Percentiles rank a stretch among this genome's conserved stretches.
Evolutionary conservation across 2,329 filamentous ascomycete genomes (phyloP).

Genomic region (Pestalotiopsis sp.): DNA sequence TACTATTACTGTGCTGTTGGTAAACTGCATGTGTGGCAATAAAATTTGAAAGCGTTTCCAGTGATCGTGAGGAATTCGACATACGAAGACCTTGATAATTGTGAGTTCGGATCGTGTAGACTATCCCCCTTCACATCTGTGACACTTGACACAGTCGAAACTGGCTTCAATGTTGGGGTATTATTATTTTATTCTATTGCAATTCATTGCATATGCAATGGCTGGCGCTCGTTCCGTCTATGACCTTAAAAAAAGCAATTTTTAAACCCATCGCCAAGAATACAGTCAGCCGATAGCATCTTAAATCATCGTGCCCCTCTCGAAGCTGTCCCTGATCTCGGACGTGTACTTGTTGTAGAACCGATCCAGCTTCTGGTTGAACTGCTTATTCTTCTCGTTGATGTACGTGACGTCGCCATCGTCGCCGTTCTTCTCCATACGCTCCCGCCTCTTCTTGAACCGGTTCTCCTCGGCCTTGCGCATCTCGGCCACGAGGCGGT

Average conservation of each 20-base stretch:
- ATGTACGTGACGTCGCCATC: constrained; percentile 96
- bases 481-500: constrained; percentile 83
- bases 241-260: not conserved
- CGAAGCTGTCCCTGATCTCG: constrained; percentile 96
- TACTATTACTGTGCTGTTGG: not conserved
- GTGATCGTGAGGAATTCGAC: no score
- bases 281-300: not conserved
- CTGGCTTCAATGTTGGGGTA: not conserved
- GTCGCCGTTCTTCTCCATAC: constrained; percentile 77
- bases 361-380: constrained; percentile 93
- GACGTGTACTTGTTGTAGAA: constrained; percentile 99
- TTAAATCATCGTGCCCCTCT: constrained; percentile 93
- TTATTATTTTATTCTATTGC: not conserved
- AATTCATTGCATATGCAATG: not conserved
- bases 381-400: constrained; percentile 99
- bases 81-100: no score
- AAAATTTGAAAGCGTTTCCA: not conserved
- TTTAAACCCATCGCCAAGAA: not conserved
- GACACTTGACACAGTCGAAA: not conserved
- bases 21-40: not conserved
- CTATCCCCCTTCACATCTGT: not conserved
- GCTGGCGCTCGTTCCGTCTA: not conserved
- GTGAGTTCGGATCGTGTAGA: no score
- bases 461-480: constrained; percentile 85
- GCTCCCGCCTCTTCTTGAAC: constrained; percentile 82